These are phyloP conservation scores for Ecytonucleospora hepatopenaei DNA, from an alignment of 371 early-diverging fungal species.

Conservation along the genomic window DNA sequence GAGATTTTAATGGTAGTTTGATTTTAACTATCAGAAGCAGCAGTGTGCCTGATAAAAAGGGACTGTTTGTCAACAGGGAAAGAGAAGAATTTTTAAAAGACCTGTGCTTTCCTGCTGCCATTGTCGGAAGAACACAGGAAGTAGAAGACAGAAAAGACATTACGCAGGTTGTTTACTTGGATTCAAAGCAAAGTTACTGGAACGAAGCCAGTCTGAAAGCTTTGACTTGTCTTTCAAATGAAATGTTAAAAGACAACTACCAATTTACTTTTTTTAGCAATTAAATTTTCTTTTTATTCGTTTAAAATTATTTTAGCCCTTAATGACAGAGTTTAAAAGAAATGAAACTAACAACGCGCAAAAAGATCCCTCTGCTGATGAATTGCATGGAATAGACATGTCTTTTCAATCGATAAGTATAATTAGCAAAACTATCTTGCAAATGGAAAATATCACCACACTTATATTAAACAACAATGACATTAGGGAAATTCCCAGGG, in stretches of 20 bases:
- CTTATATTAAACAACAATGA: constrained; percentile 48
- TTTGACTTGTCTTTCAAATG: constrained; percentile 30
- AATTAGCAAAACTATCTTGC: constrained; percentile 43
- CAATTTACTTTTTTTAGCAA: constrained; percentile 19
- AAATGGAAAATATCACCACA: constrained; percentile 30
- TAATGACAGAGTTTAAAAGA: constrained; percentile 25
- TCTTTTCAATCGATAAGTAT: constrained; percentile 48
- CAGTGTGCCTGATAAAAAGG: constrained; percentile 3
- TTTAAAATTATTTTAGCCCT: background rate
- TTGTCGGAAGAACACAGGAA: constrained; percentile 30
- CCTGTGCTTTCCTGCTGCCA: constrained; percentile 25
- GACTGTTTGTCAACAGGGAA: constrained; percentile 1
- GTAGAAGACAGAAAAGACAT: constrained; percentile 18
- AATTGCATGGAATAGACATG: constrained; percentile 47
- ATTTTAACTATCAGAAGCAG: constrained; percentile 24
- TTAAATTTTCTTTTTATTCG: background rate
- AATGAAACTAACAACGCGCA: constrained; percentile 2
- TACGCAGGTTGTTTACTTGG: constrained; percentile 30
- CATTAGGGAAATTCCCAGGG: constrained; percentile 47
- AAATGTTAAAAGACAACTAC: constrained; percentile 38
- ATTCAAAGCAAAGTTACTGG: constrained; percentile 21
- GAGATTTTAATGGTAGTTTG: constrained; percentile 27
- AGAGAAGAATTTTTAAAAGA: constrained; percentile 16
- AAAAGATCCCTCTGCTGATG: constrained; percentile 18
- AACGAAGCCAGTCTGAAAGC: constrained; percentile 30